Base-by-base conservation (phyloP, 371 early-diverging fungal species). In the Zopfochytrium polystomum region DNA sequence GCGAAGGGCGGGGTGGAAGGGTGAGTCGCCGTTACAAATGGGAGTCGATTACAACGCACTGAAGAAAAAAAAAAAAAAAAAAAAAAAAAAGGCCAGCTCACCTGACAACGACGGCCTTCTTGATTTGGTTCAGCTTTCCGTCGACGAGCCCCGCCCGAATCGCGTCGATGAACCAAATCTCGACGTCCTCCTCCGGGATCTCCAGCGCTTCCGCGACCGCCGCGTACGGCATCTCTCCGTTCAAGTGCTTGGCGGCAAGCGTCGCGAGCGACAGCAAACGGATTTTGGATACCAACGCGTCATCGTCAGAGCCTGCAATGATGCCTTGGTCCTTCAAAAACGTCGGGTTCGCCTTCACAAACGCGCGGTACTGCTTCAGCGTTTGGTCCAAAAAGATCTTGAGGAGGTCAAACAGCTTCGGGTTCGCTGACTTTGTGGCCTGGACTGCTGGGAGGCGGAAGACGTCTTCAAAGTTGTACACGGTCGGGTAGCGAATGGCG, bases 81-180 rank as follows among this genome's bases (percentile, higher is more conserved):
- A n/a, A n/a, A n/a, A n/a, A n/a, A n/a, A n/a, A n/a, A n/a, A n/a
- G n/a, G n/a, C n/a, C n/a, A n/a, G n/a, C n/a, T n/a, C n/a, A 75
- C 76, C 62, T 68, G 46, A 79, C 66, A 23, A 68, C 75, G 20
- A 90, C 87, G 5, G 87, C 84, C 68, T 85, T 83, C 68, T 84
- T 81, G 29, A 94, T 79, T 78, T 95, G 96, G 78, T 95, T 88
- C 77, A 96, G 85, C 75, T 91, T 91, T 65, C 92, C 95, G 71
- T 94, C 93, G n/a, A 94, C 84, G 58, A 96, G 80, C 46, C 92
- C 91, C 33, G 90, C 87, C 30, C 93, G 90, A 58, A 95, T 92
- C 71, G 80, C 87, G 73, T 93, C 92, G 74, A 96, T 93, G 23
- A 92, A 87, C 91, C 91, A 91, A 80, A 91, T 73, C 77, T 94